Percentiles rank a stretch among this genome's conserved stretches.
These are phyloP conservation scores for Globisporangium lucens DNA, from an alignment of 352 stramenopile genomes.

Conservation along the genomic window DNA sequence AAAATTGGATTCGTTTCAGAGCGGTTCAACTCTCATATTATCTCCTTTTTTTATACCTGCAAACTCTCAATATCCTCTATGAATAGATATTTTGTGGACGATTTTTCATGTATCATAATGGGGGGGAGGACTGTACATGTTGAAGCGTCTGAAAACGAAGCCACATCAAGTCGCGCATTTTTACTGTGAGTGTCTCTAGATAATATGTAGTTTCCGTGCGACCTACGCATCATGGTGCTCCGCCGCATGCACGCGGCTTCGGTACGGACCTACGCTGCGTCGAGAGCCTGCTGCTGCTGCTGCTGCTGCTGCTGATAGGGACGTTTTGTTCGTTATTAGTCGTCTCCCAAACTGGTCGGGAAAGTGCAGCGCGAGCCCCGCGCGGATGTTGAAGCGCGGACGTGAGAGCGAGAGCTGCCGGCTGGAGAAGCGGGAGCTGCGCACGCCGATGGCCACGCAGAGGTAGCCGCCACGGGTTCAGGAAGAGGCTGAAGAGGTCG, in stretches of 20 bases:
- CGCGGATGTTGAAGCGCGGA: constrained; percentile 56
- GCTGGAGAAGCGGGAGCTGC: constrained; percentile 47
- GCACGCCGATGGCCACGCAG: constrained; percentile 51
- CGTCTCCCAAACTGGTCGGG: constrained; percentile 16
- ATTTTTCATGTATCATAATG: no score
- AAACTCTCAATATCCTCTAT: no score
- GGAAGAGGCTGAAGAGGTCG: constrained; percentile 43
- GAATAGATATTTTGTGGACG: no score
- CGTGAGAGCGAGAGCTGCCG: constrained; percentile 56
- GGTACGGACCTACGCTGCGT: background rate
- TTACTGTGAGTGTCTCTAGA: background rate
- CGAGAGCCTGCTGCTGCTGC: background rate
- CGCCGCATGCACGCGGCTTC: constrained; percentile 2
- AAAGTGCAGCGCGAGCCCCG: constrained; percentile 46
- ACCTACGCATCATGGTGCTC: background rate
- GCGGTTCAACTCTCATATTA: no score
- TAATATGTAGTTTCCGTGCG: background rate
- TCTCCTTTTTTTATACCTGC: no score
- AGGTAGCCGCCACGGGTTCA: constrained; percentile 53
- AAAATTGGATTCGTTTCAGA: no score
- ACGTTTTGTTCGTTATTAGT: no score
- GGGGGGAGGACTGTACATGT: no score
- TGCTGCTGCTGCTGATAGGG: background rate
- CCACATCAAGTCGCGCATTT: no score
- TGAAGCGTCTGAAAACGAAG: no score